These are phyloP conservation scores for Leishmania arabica DNA, from an alignment of 208 protist species.

Conservation along the genomic window DNA sequence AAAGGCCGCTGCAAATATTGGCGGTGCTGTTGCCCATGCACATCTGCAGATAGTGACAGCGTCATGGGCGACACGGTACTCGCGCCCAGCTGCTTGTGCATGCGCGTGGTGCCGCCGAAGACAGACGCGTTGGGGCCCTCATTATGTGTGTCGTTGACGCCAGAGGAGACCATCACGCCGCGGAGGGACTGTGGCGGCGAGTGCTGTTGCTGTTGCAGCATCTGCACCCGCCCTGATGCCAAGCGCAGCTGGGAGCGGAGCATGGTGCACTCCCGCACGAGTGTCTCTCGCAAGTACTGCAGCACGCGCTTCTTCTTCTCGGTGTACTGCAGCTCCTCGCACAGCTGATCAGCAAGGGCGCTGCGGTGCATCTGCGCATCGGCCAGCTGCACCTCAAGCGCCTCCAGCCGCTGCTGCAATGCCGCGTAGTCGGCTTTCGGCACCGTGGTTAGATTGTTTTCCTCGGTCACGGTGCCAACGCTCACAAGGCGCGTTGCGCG, in stretches of 20 bases:
- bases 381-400: constrained; percentile 58
- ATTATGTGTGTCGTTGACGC: neutral
- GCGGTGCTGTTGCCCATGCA: neutral
- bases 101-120: neutral
- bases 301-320: constrained; percentile 60
- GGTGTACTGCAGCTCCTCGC: constrained; percentile 60
- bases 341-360: constrained; percentile 44
- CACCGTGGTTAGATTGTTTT: constrained; percentile 57
- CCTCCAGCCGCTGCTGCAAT: constrained; percentile 33
- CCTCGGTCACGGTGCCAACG: constrained; percentile 78
- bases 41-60: neutral
- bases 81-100: neutral
- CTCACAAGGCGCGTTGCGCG: constrained; percentile 50
- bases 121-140: neutral
- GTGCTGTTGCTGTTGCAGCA: constrained; percentile 31
- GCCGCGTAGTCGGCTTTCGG: constrained; percentile 48
- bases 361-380: constrained; percentile 45
- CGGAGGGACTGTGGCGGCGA: neutral
- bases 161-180: neutral
- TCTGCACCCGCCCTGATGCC: constrained; percentile 46
- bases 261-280: constrained; percentile 80
- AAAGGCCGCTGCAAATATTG: neutral
- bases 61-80: neutral
- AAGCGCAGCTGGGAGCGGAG: constrained; percentile 78
- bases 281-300: constrained; percentile 82